Base-by-base conservation (phyloP, 164 flowering plant genomes). In the Stephania cephalantha region DNA sequence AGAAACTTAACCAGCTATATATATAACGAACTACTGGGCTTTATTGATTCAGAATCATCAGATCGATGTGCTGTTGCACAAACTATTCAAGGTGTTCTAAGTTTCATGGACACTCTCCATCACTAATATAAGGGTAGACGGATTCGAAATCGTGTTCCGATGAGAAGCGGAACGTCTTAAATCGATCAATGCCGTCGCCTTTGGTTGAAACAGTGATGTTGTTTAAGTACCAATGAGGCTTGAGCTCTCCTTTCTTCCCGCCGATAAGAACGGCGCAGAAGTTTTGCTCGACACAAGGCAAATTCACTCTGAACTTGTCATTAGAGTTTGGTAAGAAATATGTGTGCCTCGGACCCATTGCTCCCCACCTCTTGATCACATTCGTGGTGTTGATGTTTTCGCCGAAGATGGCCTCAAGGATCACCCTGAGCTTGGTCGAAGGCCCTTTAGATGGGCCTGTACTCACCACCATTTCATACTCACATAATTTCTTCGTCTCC, bases 391-490 rank as follows among this genome's bases (percentile, higher is more conserved):
- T 70, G 46, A 75, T 70, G 44, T 0, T 69, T 15, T 17, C 20
- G 1, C 73, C 73, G 1, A 73, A 68, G 4, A 75, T 44, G 15
- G 58, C 45, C 12, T 58, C 69, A 5, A 75, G 2, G 18, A 70
- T 25, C 42, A 35, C 42, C 42, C 42, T 0, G 42, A 35, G 42
- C 42, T 35, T 35, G 42, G 42, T 35, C 42, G 25, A 8, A 13
- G 78, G 78, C 3, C 78, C 78, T 45, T 45, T 58, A 22, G 73
- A 35, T 55, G 73, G 25, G 6, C 78, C 78, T 1, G 78, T 75
- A 53, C 42, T 58, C 58, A 75, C 78, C 72, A 70, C 72, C 73
- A 75, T 75, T 63, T 58, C 73, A 44, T 75, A 75, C 46, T 66
- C 64, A 10, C 71, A 74, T 66, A 22, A 20, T 8, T 73, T 45